A percentile compares a stretch with the other conserved stretches of the same genome.
Conservation (phyloP, 1,139 yeast genomes). For the Neolecta irregularis region DNA sequence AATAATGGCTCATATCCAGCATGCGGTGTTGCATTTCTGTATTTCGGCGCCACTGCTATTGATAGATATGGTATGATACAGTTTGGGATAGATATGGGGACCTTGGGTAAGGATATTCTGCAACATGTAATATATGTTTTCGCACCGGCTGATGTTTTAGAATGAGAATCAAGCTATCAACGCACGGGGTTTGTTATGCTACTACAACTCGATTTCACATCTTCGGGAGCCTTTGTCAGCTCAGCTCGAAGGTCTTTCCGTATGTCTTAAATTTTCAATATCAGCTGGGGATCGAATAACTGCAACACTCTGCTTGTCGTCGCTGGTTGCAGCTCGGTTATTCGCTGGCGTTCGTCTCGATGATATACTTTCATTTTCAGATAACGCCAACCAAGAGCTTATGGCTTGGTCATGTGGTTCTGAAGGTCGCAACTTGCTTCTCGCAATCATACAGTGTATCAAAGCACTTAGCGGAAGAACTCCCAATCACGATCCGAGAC, state of each 20-base stretch:
- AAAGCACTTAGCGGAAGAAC: constrained; percentile 10
- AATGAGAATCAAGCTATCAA: constrained; percentile 6
- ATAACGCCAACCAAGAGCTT: constrained; percentile 1
- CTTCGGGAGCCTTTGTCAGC: constrained; percentile 2
- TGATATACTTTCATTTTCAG: constrained; percentile 3
- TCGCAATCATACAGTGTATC: constrained; percentile 7
- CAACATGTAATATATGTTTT: too few relatives aligned
- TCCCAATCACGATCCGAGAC: constrained; percentile 4
- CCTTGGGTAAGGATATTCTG: too few relatives aligned
- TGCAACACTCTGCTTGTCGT: constrained; percentile 10
- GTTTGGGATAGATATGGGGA: constrained; percentile 12
- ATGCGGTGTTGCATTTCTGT: constrained; percentile 11
- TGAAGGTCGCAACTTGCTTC: constrained; percentile 10
- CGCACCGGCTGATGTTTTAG: constrained; percentile 4
- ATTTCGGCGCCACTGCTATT: constrained; percentile 12
- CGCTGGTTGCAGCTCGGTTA: constrained; percentile 5
- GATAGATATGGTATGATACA: constrained; percentile 7
- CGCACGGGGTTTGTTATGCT: constrained; percentile 11
- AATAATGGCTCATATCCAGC: constrained; percentile 11
- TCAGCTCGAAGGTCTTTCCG: background rate
- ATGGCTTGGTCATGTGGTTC: constrained; percentile 7
- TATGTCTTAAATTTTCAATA: constrained; percentile 8
- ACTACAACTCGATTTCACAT: constrained; percentile 10
- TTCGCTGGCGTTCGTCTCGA: constrained; percentile 6
- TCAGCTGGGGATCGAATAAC: constrained; percentile 12